Evolutionary conservation across 352 stramenopile species (phyloP).

Genomic region (Pythium utonaiense): DNA sequence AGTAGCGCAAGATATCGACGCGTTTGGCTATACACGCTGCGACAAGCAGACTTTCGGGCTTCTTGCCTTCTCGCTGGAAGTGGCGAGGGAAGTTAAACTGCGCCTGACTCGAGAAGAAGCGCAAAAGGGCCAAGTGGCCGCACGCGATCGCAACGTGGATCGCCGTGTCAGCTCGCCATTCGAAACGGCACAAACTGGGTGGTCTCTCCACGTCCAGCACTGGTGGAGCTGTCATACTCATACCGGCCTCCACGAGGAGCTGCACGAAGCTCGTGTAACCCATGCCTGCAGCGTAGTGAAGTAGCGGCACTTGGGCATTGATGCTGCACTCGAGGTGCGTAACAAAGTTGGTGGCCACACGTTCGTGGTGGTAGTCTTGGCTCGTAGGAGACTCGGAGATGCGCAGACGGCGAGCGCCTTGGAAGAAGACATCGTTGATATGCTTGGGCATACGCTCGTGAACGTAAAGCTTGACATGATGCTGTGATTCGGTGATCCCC

Average conservation of each 20-base stretch:
- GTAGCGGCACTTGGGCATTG: conserved; percentile 35
- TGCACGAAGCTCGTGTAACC: conserved; percentile 33
- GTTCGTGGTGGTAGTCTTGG: conserved; percentile 11
- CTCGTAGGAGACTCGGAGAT: conserved; percentile 2
- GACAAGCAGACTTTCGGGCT: conserved; percentile 42
- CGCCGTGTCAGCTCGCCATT: conserved; percentile 32
- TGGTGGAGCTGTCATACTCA: conserved; percentile 30
- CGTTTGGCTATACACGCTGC: conserved; percentile 35
- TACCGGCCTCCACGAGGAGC: conserved; percentile 40
- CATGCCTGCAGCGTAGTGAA: conserved; percentile 38
- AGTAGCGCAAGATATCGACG: conserved; percentile 32
- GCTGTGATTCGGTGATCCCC: not conserved
- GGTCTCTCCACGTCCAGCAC: not conserved
- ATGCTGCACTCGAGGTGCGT: conserved; percentile 42
- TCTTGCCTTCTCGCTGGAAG: conserved; percentile 38
- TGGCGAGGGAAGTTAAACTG: conserved; percentile 44
- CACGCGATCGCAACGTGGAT: conserved; percentile 50
- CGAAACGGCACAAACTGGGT: not conserved
- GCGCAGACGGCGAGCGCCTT: not conserved
- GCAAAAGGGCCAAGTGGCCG: conserved; percentile 41
- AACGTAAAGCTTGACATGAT: conserved; percentile 3
- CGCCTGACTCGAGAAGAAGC: conserved; percentile 35
- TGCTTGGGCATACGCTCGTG: conserved; percentile 13
- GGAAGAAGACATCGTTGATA: conserved; percentile 14
- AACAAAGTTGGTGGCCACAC: conserved; percentile 30